Percentiles rank a stretch among this genome's conserved stretches.
phyloP scores from a whole-genome alignment of 768 basidiomycete species.

The Gymnopilus dilepis region DNA sequence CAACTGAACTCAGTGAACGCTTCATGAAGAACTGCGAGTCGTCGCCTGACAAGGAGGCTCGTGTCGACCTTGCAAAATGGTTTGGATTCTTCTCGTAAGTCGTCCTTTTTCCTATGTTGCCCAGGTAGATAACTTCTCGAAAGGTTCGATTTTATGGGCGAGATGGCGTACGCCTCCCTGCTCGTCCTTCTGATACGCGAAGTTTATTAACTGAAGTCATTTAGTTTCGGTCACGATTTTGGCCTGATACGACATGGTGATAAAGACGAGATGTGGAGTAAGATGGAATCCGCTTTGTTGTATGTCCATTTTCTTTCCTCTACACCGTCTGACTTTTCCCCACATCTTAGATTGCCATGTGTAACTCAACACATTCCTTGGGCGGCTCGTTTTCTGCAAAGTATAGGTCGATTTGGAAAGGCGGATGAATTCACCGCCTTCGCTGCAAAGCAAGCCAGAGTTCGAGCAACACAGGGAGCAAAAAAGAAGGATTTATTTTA shows the following conservation, averaged over 20 bases:
- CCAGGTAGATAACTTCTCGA: not conserved
- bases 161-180: slow-evolving; percentile 35
- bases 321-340: not conserved
- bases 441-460: slow-evolving; percentile 27
- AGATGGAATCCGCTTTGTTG: slow-evolving; percentile 27
- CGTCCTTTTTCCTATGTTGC: not conserved
- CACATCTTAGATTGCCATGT: not conserved
- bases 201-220: too few relatives aligned
- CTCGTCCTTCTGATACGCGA: not conserved
- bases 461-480: slow-evolving; percentile 17
- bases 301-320: slow-evolving; percentile 16
- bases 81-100: slow-evolving; percentile 43
- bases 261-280: slow-evolving; percentile 25
- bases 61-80: slow-evolving; percentile 39
- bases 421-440: slow-evolving; percentile 20
- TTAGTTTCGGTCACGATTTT: slow-evolving; percentile 37
- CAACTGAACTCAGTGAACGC: slow-evolving; percentile 28
- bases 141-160: slow-evolving; percentile 46
- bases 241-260: slow-evolving; percentile 38
- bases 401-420: slow-evolving; percentile 17
- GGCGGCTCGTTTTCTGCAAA: slow-evolving; percentile 19
- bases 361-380: slow-evolving; percentile 32
- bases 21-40: slow-evolving; percentile 14
- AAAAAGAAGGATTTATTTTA: slow-evolving; percentile 35
- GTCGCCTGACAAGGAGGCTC: slow-evolving; percentile 15